A percentile compares a stretch with the other conserved stretches of the same genome.
Conservation (phyloP, 148 eudicot species). For the Rhododendron kiyosumense region DNA sequence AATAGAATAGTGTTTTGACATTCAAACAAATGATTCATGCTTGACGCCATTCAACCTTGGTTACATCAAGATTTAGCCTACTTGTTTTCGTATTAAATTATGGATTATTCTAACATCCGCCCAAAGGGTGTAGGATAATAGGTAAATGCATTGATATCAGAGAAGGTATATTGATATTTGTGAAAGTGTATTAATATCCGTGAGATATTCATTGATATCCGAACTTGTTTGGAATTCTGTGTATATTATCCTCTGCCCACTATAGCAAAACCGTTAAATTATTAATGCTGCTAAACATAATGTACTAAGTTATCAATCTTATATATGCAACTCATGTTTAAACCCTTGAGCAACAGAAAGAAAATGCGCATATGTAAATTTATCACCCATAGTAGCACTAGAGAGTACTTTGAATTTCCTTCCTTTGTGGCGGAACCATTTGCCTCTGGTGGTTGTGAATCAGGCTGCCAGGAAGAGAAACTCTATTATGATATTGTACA, state of each 20-base stretch:
- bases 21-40: not conserved
- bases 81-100: not conserved
- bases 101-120: too few species aligned
- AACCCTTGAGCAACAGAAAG: not conserved
- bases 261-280: not conserved
- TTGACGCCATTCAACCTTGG: not conserved
- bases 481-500: conserved; percentile 4
- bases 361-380: not conserved
- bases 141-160: too few species aligned
- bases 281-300: not conserved
- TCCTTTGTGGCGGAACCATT: conserved; percentile 45
- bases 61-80: not conserved
- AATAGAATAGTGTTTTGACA: not conserved
- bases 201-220: too few species aligned
- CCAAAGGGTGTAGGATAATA: too few species aligned
- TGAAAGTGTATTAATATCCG: too few species aligned
- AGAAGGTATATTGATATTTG: too few species aligned
- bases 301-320: not conserved
- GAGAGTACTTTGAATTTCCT: conserved; percentile 65
- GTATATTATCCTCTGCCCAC: too few species aligned
- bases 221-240: too few species aligned
- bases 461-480: conserved; percentile 47
- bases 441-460: conserved; percentile 41
- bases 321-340: not conserved
- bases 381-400: conserved; percentile 9